Percentiles rank a stretch among this genome's conserved stretches.
Evolutionary conservation across 169 alveolate genomes (phyloP).

Genomic region (Cryptosporidium sp.): DNA sequence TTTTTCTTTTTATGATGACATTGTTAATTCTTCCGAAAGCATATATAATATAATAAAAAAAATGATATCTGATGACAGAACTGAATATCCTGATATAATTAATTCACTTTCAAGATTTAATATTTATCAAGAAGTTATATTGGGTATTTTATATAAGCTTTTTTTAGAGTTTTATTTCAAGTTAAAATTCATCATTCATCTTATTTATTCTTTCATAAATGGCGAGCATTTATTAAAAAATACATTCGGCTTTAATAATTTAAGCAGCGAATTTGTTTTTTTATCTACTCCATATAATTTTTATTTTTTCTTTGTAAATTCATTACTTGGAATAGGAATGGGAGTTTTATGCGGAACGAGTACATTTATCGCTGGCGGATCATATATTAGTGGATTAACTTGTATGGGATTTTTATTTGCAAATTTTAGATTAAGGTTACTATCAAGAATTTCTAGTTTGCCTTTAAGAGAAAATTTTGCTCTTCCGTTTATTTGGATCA

Average conservation of each 20-base stretch:
- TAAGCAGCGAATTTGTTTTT: not conserved
- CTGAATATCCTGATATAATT: conserved; percentile 79
- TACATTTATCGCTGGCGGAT: conserved; percentile 46
- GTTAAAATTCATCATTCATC: not conserved
- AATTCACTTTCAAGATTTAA: conserved; percentile 80
- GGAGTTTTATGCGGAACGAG: conserved; percentile 58
- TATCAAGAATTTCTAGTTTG: conserved; percentile 76
- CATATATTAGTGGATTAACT: conserved; percentile 75
- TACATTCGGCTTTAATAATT: not conserved
- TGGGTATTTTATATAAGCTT: conserved; percentile 74
- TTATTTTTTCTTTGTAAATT: conserved; percentile 56
- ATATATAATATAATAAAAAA: not conserved
- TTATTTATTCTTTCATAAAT: conserved; percentile 5
- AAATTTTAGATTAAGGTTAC: conserved; percentile 67
- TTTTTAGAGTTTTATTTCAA: not conserved
- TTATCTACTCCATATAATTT: conserved; percentile 75
- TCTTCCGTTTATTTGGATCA: conserved; percentile 79
- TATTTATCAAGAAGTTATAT: conserved; percentile 77
- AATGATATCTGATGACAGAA: conserved; percentile 71
- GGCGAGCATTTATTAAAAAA: not conserved
- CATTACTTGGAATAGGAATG: conserved; percentile 67
- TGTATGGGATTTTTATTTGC: conserved; percentile 78
- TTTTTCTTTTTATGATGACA: conserved; percentile 78
- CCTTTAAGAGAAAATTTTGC: conserved; percentile 82
- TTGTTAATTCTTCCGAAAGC: conserved; percentile 71